Evolutionary conservation across 495 filamentous ascomycete genomes (phyloP).

Genomic region (Penicillium pulvis): DNA sequence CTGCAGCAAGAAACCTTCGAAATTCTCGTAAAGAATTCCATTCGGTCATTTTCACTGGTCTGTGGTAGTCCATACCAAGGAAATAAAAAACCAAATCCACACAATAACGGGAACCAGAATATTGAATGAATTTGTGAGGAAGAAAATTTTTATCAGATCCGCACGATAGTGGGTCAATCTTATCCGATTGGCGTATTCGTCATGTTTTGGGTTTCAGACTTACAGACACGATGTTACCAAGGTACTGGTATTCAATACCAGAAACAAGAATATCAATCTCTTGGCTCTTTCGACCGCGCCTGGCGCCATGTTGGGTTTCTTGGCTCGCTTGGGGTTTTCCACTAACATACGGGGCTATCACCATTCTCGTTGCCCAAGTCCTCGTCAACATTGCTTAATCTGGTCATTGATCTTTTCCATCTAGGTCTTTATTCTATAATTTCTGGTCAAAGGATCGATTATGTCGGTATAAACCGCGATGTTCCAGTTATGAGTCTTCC

Average conservation of each 20-base stretch:
- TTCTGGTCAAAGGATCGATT: neutral
- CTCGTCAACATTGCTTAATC: neutral
- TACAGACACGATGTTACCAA: too few relatives aligned
- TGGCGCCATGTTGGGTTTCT: neutral
- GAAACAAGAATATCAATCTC: neutral
- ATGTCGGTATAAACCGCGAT: neutral
- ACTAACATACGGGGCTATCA: neutral
- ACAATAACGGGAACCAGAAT: neutral
- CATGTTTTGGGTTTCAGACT: neutral
- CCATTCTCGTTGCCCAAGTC: neutral
- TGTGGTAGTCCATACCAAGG: neutral
- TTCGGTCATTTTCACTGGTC: neutral
- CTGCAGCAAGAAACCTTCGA: neutral
- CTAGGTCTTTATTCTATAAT: neutral
- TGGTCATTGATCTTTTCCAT: neutral
- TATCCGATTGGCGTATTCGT: constrained; percentile 5
- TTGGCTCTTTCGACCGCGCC: neutral
- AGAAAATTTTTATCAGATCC: constrained; percentile 1
- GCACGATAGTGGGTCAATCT: neutral
- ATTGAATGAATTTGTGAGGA: neutral
- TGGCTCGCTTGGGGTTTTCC: neutral
- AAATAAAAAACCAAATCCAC: neutral
- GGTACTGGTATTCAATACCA: neutral
- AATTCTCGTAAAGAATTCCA: neutral
- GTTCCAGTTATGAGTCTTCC: neutral